Conservation (phyloP, 768 basidiomycete genomes). For the Kwoniella dejecticola region DNA sequence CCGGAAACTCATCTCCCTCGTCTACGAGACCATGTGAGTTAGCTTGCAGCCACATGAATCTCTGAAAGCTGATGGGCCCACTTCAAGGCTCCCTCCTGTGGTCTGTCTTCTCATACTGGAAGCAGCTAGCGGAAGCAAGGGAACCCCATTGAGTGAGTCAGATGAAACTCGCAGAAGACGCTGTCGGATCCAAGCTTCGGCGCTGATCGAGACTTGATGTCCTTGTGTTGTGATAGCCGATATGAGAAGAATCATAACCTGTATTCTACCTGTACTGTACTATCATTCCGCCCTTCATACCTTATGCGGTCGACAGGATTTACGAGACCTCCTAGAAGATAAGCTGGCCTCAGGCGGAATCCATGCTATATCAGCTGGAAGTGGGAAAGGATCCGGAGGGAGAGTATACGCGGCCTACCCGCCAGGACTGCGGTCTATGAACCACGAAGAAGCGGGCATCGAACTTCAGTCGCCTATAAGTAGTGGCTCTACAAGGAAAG, state of each 20-base stretch:
- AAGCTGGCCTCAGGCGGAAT: conserved; percentile 13
- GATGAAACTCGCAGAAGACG: no score
- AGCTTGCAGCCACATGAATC: not conserved
- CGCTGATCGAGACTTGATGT: not conserved
- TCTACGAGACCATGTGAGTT: conserved; percentile 15
- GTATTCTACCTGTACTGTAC: conserved; percentile 16
- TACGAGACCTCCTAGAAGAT: conserved; percentile 14
- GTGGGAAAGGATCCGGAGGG: conserved; percentile 12
- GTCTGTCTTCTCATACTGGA: conserved; percentile 15
- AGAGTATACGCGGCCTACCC: conserved; percentile 5
- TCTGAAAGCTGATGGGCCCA: not conserved
- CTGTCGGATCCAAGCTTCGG: not conserved
- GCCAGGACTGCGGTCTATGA: conserved; percentile 2
- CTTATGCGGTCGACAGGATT: conserved; percentile 10
- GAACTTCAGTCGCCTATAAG: conserved; percentile 12
- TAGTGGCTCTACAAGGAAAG: not conserved
- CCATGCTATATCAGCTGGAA: conserved; percentile 8
- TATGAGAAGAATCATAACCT: conserved; percentile 16
- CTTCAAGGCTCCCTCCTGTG: conserved; percentile 12
- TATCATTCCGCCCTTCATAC: conserved; percentile 14
- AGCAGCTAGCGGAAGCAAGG: conserved; percentile 11
- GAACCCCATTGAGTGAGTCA: conserved; percentile 14
- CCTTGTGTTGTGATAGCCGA: not conserved
- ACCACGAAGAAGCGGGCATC: conserved; percentile 1
- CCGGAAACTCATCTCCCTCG: conserved; percentile 14